Evolutionary conservation across 345 rosid genomes (phyloP).

Genomic region (Acer saccharum): DNA sequence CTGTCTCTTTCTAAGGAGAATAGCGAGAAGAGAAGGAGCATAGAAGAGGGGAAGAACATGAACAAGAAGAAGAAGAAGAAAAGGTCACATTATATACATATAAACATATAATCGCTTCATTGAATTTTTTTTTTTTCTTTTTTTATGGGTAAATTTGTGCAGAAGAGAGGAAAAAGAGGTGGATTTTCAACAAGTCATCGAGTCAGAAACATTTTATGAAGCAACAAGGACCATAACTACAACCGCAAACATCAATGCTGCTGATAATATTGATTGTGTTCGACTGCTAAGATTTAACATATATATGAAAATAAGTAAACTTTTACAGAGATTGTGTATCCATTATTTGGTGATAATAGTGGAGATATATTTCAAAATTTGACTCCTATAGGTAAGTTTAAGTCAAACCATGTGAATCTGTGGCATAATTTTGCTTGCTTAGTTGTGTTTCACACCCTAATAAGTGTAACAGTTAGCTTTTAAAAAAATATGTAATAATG

Average conservation of each 20-base stretch:
- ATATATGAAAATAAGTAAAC: too few species aligned
- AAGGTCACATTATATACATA: conserved; percentile 28
- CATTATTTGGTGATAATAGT: too few species aligned
- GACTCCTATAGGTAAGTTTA: too few species aligned
- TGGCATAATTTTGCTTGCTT: too few species aligned
- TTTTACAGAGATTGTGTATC: too few species aligned
- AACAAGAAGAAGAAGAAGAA: conserved; percentile 51
- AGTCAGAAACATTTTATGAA: conserved; percentile 39
- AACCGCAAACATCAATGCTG: conserved; percentile 15
- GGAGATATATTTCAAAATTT: too few species aligned
- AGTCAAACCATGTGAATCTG: too few species aligned
- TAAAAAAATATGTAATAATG: too few species aligned
- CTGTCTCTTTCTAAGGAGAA: conserved; percentile 54
- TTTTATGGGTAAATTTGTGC: conserved; percentile 22
- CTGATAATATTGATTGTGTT: neutral
- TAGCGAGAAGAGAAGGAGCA: conserved; percentile 42
- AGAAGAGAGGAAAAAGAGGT: conserved; percentile 74
- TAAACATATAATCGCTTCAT: neutral
- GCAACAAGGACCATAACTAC: conserved; percentile 27
- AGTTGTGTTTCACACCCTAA: too few species aligned
- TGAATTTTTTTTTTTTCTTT: neutral
- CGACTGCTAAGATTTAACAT: too few species aligned
- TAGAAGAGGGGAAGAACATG: conserved; percentile 49
- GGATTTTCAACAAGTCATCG: conserved; percentile 60
- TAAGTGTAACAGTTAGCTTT: too few species aligned